Base-by-base conservation (phyloP, 176 grass and related monocot species). In the Pontederia paniculata region DNA sequence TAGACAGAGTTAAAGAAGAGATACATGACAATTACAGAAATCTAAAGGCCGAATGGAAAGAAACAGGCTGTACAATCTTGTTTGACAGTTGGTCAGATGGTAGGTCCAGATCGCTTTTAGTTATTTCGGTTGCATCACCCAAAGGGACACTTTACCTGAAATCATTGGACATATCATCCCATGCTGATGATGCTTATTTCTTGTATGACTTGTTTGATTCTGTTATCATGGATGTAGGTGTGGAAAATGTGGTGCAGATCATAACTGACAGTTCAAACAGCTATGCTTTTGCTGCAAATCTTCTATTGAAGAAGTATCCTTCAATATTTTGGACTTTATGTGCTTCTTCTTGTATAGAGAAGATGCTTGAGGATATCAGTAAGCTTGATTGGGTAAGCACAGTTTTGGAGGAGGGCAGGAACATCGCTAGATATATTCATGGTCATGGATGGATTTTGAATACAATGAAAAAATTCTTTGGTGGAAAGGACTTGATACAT, bases 311-410 rank as follows among this genome's bases (percentile, higher is more conserved):
- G 53, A 69, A 70, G 21, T 70, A 70, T 57, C 67, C 67, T 23
- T 57, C 54, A 5, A 23, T 70, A 70, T 70, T 70, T 58, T 70
- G 53, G 67, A 57, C 54, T 70, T 52, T 54, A 37, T 70, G 67
- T 70, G 52, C 67, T 42, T 70, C 52, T 8, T 70, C 56, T 47
- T 48, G 42, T 21, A 57, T 70, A 12, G 67, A 70, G 67, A 70
- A 70, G 43, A 70, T 70, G 54, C 57, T 70, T 43, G 67, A 70
- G 44, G 67, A 70, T 70, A 70, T 70, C 21, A 58, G 67, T 37
- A 70, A 70, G 43, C 42, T 17, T 42, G 67, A 70, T 5, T 58
- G 67, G 67, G 41, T 58, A 9, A 57, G 21, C 8, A 23, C 54
- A 47, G 43, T 56, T 28, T 47, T 70, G 23, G 67, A 70, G 16